phyloP scores from a whole-genome alignment of 305 asterid genomes.

The Fraxinus greggii region DNA sequence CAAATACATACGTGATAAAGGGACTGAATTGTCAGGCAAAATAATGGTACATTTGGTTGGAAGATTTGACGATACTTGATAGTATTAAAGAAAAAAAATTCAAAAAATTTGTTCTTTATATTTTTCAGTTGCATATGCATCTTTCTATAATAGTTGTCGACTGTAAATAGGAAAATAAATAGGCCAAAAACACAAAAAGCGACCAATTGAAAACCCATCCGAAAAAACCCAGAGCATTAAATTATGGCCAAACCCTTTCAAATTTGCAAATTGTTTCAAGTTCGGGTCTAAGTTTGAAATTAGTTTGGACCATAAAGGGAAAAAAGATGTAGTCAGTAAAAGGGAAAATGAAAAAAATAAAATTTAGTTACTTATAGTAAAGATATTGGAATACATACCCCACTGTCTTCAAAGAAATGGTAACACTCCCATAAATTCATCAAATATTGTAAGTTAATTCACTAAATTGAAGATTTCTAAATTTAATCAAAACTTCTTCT shows the following conservation, averaged over 20 bases:
- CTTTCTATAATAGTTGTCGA: background rate
- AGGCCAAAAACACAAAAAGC: background rate
- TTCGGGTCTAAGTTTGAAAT: background rate
- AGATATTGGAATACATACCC: background rate
- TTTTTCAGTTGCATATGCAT: background rate
- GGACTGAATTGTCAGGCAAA: background rate
- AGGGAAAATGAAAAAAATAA: background rate
- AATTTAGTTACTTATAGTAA: background rate
- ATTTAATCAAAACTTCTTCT: background rate
- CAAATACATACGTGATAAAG: no score
- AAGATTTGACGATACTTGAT: background rate
- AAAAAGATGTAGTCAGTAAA: background rate
- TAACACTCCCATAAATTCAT: background rate
- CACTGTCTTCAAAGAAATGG: background rate
- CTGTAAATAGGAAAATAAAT: background rate
- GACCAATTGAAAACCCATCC: background rate
- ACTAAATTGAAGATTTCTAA: background rate
- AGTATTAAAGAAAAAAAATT: no score
- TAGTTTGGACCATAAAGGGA: background rate
- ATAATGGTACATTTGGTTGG: no score
- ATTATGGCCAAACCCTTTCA: background rate
- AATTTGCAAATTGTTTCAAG: background rate
- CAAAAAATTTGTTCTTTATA: no score
- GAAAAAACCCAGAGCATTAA: background rate
- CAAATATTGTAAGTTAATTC: background rate